Evolutionary conservation across 495 filamentous ascomycete species (phyloP).

Genomic region (Talaromyces stipitatus): DNA sequence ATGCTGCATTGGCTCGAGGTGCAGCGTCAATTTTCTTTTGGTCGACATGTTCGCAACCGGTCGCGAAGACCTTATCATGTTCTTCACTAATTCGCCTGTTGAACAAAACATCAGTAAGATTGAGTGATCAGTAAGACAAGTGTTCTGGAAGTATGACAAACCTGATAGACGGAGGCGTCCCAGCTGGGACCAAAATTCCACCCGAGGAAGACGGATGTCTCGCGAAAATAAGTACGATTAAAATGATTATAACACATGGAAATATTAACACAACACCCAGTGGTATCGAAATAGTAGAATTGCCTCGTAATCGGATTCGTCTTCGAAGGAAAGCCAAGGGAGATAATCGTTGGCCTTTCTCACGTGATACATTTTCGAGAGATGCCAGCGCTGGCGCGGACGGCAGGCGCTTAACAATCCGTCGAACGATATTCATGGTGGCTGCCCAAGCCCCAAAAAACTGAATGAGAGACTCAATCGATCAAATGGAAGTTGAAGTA

Average conservation of each 20-base stretch:
- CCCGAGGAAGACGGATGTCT: conserved; percentile 78
- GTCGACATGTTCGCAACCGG: conserved; percentile 69
- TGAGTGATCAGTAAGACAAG: neutral
- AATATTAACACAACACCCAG: conserved; percentile 89
- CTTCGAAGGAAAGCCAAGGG: conserved; percentile 79
- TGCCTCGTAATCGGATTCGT: conserved; percentile 87
- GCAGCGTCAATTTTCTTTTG: conserved; percentile 38
- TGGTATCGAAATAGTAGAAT: conserved; percentile 89
- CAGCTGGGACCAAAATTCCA: conserved; percentile 79
- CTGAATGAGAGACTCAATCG: neutral
- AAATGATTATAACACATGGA: conserved; percentile 81
- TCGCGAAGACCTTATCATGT: conserved; percentile 92
- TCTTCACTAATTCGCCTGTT: conserved; percentile 93
- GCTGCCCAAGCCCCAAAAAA: conserved; percentile 1
- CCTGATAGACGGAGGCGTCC: conserved; percentile 87
- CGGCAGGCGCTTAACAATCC: conserved; percentile 57
- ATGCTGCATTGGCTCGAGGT: conserved; percentile 82
- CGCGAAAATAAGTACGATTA: conserved; percentile 86
- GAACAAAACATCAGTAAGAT: conserved; percentile 7
- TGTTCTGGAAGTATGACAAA: conserved; percentile 31
- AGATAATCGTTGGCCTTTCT: conserved; percentile 44
- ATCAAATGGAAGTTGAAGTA: neutral
- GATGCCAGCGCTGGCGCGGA: conserved; percentile 51
- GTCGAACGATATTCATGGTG: conserved; percentile 52
- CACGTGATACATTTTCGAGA: conserved; percentile 49